A percentile compares a stretch with the other conserved stretches of the same genome.
Conservation (phyloP, 192 early-diverging fungal genomes). For the Backusella liffmaniae region DNA sequence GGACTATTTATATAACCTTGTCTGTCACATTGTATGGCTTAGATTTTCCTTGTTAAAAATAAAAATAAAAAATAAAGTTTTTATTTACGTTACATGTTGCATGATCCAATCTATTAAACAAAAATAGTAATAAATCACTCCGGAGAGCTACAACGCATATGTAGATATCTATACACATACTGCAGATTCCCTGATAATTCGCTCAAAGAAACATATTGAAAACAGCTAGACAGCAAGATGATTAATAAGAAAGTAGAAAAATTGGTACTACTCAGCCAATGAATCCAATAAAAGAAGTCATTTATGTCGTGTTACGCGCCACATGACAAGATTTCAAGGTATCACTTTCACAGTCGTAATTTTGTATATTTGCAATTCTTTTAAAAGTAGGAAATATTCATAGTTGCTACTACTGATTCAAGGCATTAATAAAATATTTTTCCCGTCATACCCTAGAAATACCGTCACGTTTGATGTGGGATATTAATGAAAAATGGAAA, state of each 20-base stretch:
- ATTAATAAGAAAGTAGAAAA: neutral
- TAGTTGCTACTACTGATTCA: no score
- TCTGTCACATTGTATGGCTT: neutral
- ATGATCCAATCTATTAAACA: neutral
- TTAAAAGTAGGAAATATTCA: no score
- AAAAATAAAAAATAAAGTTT: neutral
- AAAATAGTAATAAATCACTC: neutral
- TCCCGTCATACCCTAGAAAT: no score
- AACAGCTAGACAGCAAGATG: neutral
- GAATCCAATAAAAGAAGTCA: neutral
- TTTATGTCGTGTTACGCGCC: neutral
- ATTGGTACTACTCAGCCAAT: neutral
- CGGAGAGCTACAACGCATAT: neutral
- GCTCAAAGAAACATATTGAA: neutral
- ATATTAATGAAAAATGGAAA: no score
- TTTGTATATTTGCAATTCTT: no score
- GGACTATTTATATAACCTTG: neutral
- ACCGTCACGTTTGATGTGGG: no score
- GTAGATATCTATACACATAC: neutral
- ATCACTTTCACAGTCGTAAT: no score
- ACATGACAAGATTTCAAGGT: no score
- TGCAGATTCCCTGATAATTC: neutral
- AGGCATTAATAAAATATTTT: no score
- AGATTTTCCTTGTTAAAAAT: neutral
- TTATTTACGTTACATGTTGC: neutral